Evolutionary conservation across 768 basidiomycete genomes (phyloP), one percentile per base, ranked within the genome.

Genomic region (Lentinula edodes): DNA sequence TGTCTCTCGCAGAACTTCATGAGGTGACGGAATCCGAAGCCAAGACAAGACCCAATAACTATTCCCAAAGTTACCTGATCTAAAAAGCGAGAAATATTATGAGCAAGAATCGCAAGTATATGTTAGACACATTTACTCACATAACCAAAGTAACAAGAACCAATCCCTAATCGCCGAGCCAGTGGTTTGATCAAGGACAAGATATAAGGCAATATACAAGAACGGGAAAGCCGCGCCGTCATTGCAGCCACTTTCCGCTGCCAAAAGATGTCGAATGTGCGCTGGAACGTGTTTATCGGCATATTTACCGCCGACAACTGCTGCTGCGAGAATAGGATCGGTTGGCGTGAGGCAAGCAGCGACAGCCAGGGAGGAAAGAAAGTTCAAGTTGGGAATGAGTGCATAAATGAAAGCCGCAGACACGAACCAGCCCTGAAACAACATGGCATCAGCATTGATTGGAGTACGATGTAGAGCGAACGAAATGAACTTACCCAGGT

Each of bases 191-290:
- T 95, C 90, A 45, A 95, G 74, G 60, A 88, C 83, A 63, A 98
- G 83, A 72, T 96, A 98, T 3, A 99, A 78, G 0, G 96, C 85
- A 61, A 99, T 81, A 70, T 86, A 95, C 34, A 98, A 79, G 73
- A 98, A 98, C 0, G 95, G 95, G 72, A 95, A 97, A 0, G 95
- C 94, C 0, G 96, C 96, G 38, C 97, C 97, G 63, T 99, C 97
- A 71, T 98, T 99, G 69, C 93, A 93, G 7, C 93, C 96, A 60
- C 86, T 88, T 75, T 98, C 96, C 5, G 85, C 86, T 1, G 86
- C 85, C 4, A 83, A 70, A 0, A 84, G 74, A 65, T 84, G 82
- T 36, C 82, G 86, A 45, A 93, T 77, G 69, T 93, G 91, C 0
- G 89, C 86, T 1, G 91, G 92, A 23, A 98, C 96, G 68, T 98